A percentile compares a stretch with the other conserved stretches of the same genome.
Evolutionary conservation across 192 early-diverging fungal genomes (phyloP).

Genomic region (Phycomyces blakesleeanus): DNA sequence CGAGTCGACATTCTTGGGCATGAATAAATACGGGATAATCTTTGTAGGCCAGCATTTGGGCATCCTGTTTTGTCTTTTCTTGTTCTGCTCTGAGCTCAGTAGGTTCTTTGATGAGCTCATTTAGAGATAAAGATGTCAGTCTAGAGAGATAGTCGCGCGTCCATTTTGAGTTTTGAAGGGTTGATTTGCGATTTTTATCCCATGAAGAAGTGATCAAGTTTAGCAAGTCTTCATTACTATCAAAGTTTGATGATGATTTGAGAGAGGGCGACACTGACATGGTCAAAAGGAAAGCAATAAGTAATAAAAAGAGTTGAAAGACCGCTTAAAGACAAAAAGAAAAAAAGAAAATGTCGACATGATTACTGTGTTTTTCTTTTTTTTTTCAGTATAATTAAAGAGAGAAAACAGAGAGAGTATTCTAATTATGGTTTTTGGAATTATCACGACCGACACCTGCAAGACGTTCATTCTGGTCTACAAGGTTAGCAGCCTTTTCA

Average conservation of each 20-base stretch:
- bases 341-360: background rate
- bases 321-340: background rate
- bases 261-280: too few relatives aligned
- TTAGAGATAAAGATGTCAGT: slow-evolving; percentile 57
- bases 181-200: background rate
- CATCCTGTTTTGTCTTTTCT: slow-evolving; percentile 49
- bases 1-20: slow-evolving; percentile 55
- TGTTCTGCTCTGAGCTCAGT: slow-evolving; percentile 47
- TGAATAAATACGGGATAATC: slow-evolving; percentile 67
- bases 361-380: background rate
- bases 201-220: background rate
- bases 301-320: too few relatives aligned
- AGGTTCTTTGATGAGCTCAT: slow-evolving; percentile 58
- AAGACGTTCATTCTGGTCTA: slow-evolving; percentile 89
- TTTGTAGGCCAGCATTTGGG: slow-evolving; percentile 59
- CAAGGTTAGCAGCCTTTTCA: slow-evolving; percentile 81
- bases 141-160: slow-evolving; percentile 58
- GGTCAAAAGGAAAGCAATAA: too few relatives aligned
- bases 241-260: background rate
- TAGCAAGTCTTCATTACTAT: background rate
- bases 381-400: background rate
- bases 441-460: slow-evolving; percentile 11
- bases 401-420: background rate
- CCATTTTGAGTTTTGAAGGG: slow-evolving; percentile 37
- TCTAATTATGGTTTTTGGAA: slow-evolving; percentile 1